Evolutionary conservation across 257 asterid species (phyloP), one percentile per base, ranked within the genome.

Genomic region (Nicotiana tomentosiformis): DNA sequence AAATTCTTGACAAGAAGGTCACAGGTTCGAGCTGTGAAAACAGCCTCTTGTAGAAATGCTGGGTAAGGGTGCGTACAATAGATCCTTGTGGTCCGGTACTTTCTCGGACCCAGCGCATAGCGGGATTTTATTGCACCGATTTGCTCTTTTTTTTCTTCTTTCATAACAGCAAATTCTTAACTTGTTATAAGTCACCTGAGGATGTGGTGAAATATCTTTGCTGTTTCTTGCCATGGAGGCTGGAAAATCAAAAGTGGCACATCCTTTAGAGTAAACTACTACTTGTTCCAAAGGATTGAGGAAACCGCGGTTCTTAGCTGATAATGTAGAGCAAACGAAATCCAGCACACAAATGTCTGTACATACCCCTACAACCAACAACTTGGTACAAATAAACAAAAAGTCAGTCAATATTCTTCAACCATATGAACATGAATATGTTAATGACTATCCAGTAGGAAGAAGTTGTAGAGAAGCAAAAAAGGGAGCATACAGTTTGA

Each of bases 331-430:
- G 86, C 94, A 89, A 26, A 90, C 93, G n/a, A 93, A 91, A 87
- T 93, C 97, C 83, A 93, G 86, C 77, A 93, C 97, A 12, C 97
- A 91, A 5, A 93, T 91, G 84, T 93, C 97, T 4, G 97, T 93
- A 88, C 97, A 93, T 51, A 87, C 35, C 9, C 97, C 96, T 49
- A 87, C 89, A 51, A 93, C 94, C 86, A 91, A 4, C 85, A 91
- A 60, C 97, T 93, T 43, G 35, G 35, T 49, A 77, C 37, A 53
- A 20, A 78, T 15, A 66, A 33, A 78, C 64, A 32, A 74, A 5
- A 18, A 77, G 12, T 83, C 74, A 84, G 39, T 15, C 78, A 6
- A 20, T 14, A 16, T 10, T 30, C 39, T 7, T 69, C 32, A 53
- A 30, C 26, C 17, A 37, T 17, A 67, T 35, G 29, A 68, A 68